phyloP scores from a whole-genome alignment of 306 rosid genomes.

The Rubus idaeus region DNA sequence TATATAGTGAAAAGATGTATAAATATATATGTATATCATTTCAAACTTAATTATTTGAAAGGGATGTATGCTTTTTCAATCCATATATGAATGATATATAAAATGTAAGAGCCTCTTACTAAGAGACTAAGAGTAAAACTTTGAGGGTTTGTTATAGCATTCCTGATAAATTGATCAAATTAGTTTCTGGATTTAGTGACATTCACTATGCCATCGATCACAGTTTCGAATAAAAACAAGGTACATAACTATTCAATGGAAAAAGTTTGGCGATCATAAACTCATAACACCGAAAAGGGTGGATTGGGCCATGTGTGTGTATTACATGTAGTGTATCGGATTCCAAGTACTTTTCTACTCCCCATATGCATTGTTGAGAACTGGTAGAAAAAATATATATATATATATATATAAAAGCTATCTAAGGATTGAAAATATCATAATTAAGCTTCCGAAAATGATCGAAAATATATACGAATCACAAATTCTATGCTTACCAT shows the following conservation, averaged over 20 bases:
- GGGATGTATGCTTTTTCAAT: not conserved
- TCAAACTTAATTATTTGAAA: not conserved
- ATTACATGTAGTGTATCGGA: not conserved
- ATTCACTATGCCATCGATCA: not conserved
- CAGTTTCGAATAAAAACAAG: not conserved
- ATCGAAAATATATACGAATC: no score
- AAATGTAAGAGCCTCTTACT: no score
- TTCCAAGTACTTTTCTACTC: not conserved
- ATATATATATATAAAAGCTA: not conserved
- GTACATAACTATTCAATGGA: not conserved
- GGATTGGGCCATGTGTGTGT: not conserved
- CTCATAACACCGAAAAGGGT: not conserved
- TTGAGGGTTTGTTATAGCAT: not conserved
- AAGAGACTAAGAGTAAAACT: no score
- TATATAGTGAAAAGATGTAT: no score
- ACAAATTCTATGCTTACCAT: not conserved
- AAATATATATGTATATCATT: not conserved
- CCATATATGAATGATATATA: not conserved
- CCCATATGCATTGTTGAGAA: not conserved
- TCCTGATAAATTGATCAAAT: not conserved
- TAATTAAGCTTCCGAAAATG: not conserved
- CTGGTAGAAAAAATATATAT: not conserved
- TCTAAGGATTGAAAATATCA: not conserved
- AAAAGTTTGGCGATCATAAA: not conserved
- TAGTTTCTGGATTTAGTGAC: not conserved